These are phyloP conservation scores for Tilletia caries DNA, from an alignment of 1,284 basidiomycete species.

Conservation along the genomic window DNA sequence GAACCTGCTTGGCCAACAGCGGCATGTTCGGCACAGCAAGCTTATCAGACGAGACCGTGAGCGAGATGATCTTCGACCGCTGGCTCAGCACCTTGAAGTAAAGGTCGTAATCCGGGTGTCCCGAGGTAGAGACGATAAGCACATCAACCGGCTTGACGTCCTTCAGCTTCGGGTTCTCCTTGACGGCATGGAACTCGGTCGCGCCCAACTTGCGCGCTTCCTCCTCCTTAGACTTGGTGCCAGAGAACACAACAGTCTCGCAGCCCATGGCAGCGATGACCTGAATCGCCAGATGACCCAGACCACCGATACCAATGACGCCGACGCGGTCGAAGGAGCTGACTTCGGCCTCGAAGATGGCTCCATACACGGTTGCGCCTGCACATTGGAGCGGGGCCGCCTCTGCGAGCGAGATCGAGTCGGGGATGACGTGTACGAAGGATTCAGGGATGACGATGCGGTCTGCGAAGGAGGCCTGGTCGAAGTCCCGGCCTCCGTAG, in stretches of 20 bases:
- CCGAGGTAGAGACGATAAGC: conserved; percentile 41
- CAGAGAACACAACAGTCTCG: conserved; percentile 38
- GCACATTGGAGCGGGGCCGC: conserved; percentile 43
- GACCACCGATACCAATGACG: conserved; percentile 24
- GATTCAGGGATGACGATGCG: conserved; percentile 40
- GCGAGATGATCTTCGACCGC: conserved; percentile 41
- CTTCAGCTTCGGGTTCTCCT: conserved; percentile 40
- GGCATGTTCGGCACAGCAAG: conserved; percentile 36
- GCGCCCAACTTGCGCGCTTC: conserved; percentile 41
- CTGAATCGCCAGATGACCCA: conserved; percentile 34
- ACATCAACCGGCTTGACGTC: conserved; percentile 41
- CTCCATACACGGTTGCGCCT: conserved; percentile 38
- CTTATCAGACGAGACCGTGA: conserved; percentile 32
- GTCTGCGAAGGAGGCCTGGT: conserved; percentile 47
- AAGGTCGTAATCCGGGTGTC: conserved; percentile 45
- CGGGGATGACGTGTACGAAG: conserved; percentile 46
- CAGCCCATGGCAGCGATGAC: conserved; percentile 39
- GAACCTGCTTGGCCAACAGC: conserved; percentile 41
- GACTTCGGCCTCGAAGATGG: conserved; percentile 30
- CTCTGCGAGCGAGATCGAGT: conserved; percentile 35
- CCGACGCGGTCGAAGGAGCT: conserved; percentile 28
- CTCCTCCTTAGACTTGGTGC: conserved; percentile 37
- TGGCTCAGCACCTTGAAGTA: conserved; percentile 40
- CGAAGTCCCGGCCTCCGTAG: conserved; percentile 37
- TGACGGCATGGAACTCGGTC: conserved; percentile 41